phyloP scores from a whole-genome alignment of 1,284 basidiomycete species.

The Ustilago cynodontis region DNA sequence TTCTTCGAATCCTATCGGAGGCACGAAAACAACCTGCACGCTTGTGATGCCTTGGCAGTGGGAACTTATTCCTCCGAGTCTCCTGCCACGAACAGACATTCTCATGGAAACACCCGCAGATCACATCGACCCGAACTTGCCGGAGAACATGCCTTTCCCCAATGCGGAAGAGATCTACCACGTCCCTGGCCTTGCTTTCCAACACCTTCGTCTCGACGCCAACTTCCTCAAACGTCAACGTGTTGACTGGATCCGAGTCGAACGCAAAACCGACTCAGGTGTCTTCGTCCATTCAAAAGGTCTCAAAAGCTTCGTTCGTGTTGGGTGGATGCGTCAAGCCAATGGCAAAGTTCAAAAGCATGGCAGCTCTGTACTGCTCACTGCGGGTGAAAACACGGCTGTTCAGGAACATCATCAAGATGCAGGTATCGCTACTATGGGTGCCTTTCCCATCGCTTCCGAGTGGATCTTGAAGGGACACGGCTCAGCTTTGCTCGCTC shows the following conservation, averaged over 20 bases:
- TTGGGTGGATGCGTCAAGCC: slow-evolving; percentile 46
- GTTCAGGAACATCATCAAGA: slow-evolving; percentile 25
- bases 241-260: slow-evolving; percentile 54
- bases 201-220: slow-evolving; percentile 47
- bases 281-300: slow-evolving; percentile 31
- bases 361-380: slow-evolving; percentile 22
- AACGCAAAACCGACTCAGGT: slow-evolving; percentile 37
- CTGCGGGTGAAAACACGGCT: slow-evolving; percentile 5
- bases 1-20: slow-evolving; percentile 29
- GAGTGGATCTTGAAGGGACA: slow-evolving; percentile 47
- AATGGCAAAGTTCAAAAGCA: slow-evolving; percentile 22
- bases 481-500: slow-evolving; percentile 56
- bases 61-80: slow-evolving; percentile 49
- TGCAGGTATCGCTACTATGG: slow-evolving; percentile 13
- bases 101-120: slow-evolving; percentile 13
- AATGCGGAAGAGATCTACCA: slow-evolving; percentile 50
- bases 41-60: slow-evolving; percentile 51
- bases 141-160: slow-evolving; percentile 42
- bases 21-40: slow-evolving; percentile 25
- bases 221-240: slow-evolving; percentile 34
- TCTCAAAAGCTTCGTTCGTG: slow-evolving; percentile 45
- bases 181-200: slow-evolving; percentile 42
- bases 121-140: slow-evolving; percentile 8
- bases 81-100: slow-evolving; percentile 40
- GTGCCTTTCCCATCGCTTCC: slow-evolving; percentile 18